phyloP scores from a whole-genome alignment of 495 filamentous ascomycete genomes.

The Penicillium dipodomyicola region DNA sequence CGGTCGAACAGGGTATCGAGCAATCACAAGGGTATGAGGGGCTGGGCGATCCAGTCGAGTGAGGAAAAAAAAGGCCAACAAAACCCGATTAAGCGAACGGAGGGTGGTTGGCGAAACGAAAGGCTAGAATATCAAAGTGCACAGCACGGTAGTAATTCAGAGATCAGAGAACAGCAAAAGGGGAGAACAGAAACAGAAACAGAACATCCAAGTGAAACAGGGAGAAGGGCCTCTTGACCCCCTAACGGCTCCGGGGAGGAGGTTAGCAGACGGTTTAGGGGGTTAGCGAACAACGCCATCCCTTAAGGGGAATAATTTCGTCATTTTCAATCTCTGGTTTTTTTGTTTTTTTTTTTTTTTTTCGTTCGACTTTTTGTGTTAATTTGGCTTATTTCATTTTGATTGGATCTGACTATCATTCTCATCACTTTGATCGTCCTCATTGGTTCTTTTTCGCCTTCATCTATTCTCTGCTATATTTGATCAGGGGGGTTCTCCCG shows the following conservation, averaged over 20 bases:
- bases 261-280: slow-evolving; percentile 11
- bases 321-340: slow-evolving; percentile 14
- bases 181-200: slow-evolving; percentile 17
- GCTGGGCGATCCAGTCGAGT: slow-evolving; percentile 13
- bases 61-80: neutral
- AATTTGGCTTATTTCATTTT: neutral
- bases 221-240: slow-evolving; percentile 12
- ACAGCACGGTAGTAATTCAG: slow-evolving; percentile 20
- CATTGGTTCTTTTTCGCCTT: neutral
- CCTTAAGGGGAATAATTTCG: slow-evolving; percentile 16
- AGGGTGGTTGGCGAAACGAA: slow-evolving; percentile 15
- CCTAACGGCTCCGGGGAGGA: slow-evolving; percentile 10
- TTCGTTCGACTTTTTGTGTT: neutral
- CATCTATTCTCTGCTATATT: neutral
- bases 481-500: neutral
- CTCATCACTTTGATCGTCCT: neutral
- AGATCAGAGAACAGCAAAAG: slow-evolving; percentile 1
- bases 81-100: slow-evolving; percentile 14
- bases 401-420: neutral
- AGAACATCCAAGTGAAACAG: slow-evolving; percentile 17
- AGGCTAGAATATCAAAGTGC: slow-evolving; percentile 21
- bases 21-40: slow-evolving; percentile 4
- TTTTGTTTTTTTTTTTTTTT: slow-evolving; percentile 5
- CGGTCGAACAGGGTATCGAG: neutral
- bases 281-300: slow-evolving; percentile 10